Evolutionary conservation across 345 rosid genomes (phyloP).

Genomic region (Heritiera littoralis): DNA sequence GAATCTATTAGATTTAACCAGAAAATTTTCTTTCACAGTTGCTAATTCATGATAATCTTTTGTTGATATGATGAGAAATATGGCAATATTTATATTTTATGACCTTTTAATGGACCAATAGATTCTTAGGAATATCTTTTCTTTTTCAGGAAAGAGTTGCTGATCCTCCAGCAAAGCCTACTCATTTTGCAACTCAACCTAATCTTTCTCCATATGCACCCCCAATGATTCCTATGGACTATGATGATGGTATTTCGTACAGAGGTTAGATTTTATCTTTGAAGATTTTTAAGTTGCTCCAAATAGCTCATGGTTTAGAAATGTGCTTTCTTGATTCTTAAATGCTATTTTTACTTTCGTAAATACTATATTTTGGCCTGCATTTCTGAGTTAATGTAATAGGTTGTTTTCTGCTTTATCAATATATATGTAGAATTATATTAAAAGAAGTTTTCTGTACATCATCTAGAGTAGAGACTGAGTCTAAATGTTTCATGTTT

Average conservation of each 20-base stretch:
- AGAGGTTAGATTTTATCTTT: too few species aligned
- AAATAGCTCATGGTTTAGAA: not conserved
- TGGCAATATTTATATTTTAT: constrained; percentile 11
- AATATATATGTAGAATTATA: not conserved
- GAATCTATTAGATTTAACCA: not conserved
- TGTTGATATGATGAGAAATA: not conserved
- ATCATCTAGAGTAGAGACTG: too few species aligned
- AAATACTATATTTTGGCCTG: constrained; percentile 14
- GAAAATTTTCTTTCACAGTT: not conserved
- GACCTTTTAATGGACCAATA: not conserved
- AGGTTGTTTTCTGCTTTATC: not conserved
- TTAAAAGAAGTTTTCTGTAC: not conserved
- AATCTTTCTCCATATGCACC: too few species aligned
- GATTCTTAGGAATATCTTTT: constrained; percentile 29
- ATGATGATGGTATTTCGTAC: too few species aligned
- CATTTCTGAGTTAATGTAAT: constrained; percentile 25
- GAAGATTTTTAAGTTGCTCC: too few species aligned
- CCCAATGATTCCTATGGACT: too few species aligned
- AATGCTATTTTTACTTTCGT: not conserved
- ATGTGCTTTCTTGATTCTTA: constrained; percentile 12
- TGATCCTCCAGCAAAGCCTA: constrained; percentile 42
- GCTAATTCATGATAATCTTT: not conserved
- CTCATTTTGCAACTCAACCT: too few species aligned
- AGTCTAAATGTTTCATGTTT: too few species aligned
- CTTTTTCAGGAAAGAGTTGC: constrained; percentile 58